Base-by-base conservation (phyloP, 805 yeast genomes). In the Candida vaughaniae region DNA sequence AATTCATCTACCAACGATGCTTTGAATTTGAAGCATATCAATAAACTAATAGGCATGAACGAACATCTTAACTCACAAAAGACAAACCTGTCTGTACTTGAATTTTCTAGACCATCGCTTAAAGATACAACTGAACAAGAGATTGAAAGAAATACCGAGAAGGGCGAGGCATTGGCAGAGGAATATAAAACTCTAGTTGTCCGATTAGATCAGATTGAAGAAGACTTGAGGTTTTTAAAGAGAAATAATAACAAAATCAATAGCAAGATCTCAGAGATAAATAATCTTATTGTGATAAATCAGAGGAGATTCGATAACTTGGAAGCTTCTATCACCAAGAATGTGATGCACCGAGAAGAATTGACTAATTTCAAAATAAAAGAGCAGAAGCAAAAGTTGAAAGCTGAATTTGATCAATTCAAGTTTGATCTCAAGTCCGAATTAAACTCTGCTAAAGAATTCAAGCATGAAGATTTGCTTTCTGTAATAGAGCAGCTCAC, bases 401-500 rank as follows among this genome's bases (percentile, higher is more conserved):
- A 45, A 25, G 53, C 49, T 33, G 60, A 59, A 27, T 64, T 42
- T 40, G 53, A 59, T 22, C 63, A 60, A 25, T 41, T 62, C 25
- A 51, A 55, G 22, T 62, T 58, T 42, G 66, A 68, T 33, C 43
- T 67, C 25, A 52, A 57, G n/a, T 44, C 57, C 16, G 67, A 64
- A 35, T 43, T 71, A 4, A 47, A 54, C 12, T 39, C 46, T 3
- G 64, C 66, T 0, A 43, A 48, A 20, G 33, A 35, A 15, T 56
- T 44, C 31, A 44, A 50, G 11, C 62, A 60, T 42, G 54, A 53
- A 5, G 48, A 46, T 4, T 15, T 49, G 4, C 12, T 36, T 9
- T 3, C 6, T 5, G 27, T 27, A 4, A 36, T 31, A 15, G 14
- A 25, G 6, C 25, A 41, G 0, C 36, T 64, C 11, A 36, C 53